These are phyloP conservation scores for Marvania coccoides DNA, from an alignment of 139 green algal species.

Conservation along the genomic window DNA sequence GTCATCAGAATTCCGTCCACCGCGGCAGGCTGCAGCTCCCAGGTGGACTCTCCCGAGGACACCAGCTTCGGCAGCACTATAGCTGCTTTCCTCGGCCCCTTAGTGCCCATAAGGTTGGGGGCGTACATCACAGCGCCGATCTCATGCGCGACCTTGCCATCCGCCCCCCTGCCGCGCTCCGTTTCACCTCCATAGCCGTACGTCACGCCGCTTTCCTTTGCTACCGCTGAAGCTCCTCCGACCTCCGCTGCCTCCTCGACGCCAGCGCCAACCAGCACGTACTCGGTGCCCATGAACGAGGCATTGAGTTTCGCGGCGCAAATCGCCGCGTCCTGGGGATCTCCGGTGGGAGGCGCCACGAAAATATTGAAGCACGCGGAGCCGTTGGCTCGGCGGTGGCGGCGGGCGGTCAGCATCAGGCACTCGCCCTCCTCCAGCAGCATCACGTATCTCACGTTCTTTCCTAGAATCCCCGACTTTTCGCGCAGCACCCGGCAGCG, in stretches of 20 bases:
- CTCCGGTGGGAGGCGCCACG: conserved; percentile 18
- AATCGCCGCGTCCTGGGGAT: conserved; percentile 44
- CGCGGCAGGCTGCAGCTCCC: not conserved
- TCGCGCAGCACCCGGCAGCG: conserved; percentile 77
- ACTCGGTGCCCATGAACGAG: conserved; percentile 95
- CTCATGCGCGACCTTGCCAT: too few species aligned
- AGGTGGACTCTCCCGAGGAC: not conserved
- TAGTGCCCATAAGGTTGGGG: conserved; percentile 89
- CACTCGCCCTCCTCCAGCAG: conserved; percentile 49
- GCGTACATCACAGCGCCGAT: conserved; percentile 75
- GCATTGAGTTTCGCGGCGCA: conserved; percentile 53
- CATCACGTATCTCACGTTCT: conserved; percentile 40
- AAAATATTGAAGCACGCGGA: conserved; percentile 83
- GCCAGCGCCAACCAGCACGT: conserved; percentile 73
- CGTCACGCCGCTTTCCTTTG: not conserved
- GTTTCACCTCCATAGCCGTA: not conserved
- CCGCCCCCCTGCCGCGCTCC: not conserved
- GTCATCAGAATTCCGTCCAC: conserved; percentile 12
- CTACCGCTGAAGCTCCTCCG: not conserved
- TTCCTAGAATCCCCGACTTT: conserved; percentile 22
- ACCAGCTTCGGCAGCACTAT: conserved; percentile 56
- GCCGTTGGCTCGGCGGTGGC: conserved; percentile 72
- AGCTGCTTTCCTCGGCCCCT: conserved; percentile 85
- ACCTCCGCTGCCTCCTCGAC: too few species aligned
- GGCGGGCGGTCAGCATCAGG: conserved; percentile 69